Percentiles rank a stretch among this genome's conserved stretches.
These are phyloP conservation scores for Aspergillus glaucus DNA, from an alignment of 2,329 filamentous ascomycete species.

Conservation along the genomic window DNA sequence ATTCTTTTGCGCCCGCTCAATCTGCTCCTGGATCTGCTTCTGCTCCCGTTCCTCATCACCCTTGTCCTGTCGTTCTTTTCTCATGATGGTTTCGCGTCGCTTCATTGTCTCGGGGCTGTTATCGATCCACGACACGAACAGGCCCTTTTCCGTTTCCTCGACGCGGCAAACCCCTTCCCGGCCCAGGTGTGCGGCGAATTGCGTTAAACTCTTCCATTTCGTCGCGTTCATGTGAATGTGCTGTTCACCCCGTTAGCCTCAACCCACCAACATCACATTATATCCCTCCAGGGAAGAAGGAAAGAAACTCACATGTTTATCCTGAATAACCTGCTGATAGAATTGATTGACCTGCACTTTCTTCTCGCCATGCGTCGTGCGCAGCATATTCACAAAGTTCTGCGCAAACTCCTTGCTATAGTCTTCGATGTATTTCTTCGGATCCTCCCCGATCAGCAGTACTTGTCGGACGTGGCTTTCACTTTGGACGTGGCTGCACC, in stretches of 20 bases:
- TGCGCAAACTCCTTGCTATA: slow-evolving; percentile 75
- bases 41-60: slow-evolving; percentile 88
- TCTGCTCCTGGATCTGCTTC: slow-evolving; percentile 74
- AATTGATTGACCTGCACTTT: slow-evolving; percentile 83
- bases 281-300: background rate
- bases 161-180: slow-evolving; percentile 82
- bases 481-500: slow-evolving; percentile 63
- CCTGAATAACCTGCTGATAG: slow-evolving; percentile 87
- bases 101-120: slow-evolving; percentile 79
- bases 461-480: slow-evolving; percentile 89
- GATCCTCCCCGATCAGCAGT: slow-evolving; percentile 77
- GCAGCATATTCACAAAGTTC: slow-evolving; percentile 71
- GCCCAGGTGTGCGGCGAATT: slow-evolving; percentile 83
- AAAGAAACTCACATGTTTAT: slow-evolving; percentile 52
- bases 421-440: slow-evolving; percentile 74
- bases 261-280: background rate
- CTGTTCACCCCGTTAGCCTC: slow-evolving; percentile 7
- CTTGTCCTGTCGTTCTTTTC: slow-evolving; percentile 80
- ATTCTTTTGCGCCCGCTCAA: slow-evolving; percentile 64
- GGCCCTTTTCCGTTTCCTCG: slow-evolving; percentile 76
- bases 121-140: slow-evolving; percentile 87
- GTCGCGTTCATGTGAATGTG: slow-evolving; percentile 95
- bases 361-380: slow-evolving; percentile 86
- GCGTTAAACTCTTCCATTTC: slow-evolving; percentile 77
- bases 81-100: slow-evolving; percentile 70